Percentiles rank a stretch among this genome's conserved stretches.
Conservation (phyloP, 2,329 filamentous ascomycete species). For the Cladosporium austrohemisphaericum region DNA sequence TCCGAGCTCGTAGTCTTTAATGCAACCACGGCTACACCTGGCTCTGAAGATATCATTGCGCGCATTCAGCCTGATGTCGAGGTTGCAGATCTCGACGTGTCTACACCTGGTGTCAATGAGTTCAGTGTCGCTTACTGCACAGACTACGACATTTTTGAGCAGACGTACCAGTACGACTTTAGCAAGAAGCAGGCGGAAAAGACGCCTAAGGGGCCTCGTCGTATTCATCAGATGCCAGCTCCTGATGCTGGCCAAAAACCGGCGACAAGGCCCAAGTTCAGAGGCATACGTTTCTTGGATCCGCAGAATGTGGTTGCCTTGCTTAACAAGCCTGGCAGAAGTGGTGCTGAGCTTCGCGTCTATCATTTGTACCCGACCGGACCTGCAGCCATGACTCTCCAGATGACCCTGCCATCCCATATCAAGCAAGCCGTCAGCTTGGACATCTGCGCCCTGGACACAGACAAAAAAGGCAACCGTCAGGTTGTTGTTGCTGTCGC, state of each 20-base stretch:
- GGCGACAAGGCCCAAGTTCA: slow-evolving; percentile 47
- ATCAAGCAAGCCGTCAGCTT: slow-evolving; percentile 74
- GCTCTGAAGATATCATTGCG: slow-evolving; percentile 50
- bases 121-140: slow-evolving; percentile 78
- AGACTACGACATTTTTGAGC: slow-evolving; percentile 67
- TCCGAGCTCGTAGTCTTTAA: slow-evolving; percentile 80
- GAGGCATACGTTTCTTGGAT: slow-evolving; percentile 55
- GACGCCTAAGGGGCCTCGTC: slow-evolving; percentile 41
- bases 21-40: slow-evolving; percentile 54
- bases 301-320: slow-evolving; percentile 52
- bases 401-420: slow-evolving; percentile 60
- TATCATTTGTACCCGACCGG: slow-evolving; percentile 60
- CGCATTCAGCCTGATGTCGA: slow-evolving; percentile 53
- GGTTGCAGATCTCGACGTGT: slow-evolving; percentile 67
- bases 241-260: slow-evolving; percentile 23
- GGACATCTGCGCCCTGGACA: slow-evolving; percentile 66
- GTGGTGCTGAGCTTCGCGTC: slow-evolving; percentile 54
- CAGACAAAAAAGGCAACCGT: slow-evolving; percentile 57
- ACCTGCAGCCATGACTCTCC: slow-evolving; percentile 46
- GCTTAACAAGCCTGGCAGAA: slow-evolving; percentile 52
- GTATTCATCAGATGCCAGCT: slow-evolving; percentile 42
- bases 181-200: slow-evolving; percentile 35
- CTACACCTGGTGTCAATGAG: slow-evolving; percentile 57
- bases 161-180: slow-evolving; percentile 55
- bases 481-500: slow-evolving; percentile 80